Evolutionary conservation across 2,329 filamentous ascomycete genomes (phyloP).

Genomic region (Ampelomyces quisqualis): DNA sequence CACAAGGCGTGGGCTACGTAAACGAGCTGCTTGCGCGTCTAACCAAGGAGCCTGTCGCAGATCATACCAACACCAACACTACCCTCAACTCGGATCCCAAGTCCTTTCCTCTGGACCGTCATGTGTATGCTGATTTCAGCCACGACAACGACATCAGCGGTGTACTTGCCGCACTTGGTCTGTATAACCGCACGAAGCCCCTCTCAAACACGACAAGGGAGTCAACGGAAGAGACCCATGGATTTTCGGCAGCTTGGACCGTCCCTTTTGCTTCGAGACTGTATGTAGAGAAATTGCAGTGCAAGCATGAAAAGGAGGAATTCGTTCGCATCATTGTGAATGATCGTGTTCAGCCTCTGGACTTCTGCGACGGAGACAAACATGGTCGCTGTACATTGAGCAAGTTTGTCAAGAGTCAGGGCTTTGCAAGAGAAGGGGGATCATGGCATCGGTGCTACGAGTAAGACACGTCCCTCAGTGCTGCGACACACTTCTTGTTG

Average conservation of each 20-base stretch:
- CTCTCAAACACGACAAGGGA: constrained; percentile 50
- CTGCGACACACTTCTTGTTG: no score
- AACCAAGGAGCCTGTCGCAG: constrained; percentile 66
- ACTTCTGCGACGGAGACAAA: constrained; percentile 68
- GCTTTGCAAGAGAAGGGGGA: constrained; percentile 71
- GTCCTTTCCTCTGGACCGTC: constrained; percentile 70
- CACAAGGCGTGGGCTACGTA: constrained; percentile 82
- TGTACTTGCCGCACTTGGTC: constrained; percentile 72
- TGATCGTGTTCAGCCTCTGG: constrained; percentile 73
- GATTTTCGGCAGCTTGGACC: constrained; percentile 74
- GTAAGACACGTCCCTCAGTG: constrained; percentile 7
- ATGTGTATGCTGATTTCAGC: constrained; percentile 83
- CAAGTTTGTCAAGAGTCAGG: constrained; percentile 72
- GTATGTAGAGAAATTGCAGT: constrained; percentile 86
- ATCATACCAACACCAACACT: constrained; percentile 73
- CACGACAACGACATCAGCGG: constrained; percentile 87
- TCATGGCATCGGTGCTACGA: constrained; percentile 66
- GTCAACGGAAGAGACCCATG: constrained; percentile 57
- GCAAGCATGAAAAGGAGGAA: constrained; percentile 62
- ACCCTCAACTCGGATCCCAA: constrained; percentile 67
- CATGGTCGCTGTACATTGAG: constrained; percentile 69
- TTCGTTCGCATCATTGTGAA: constrained; percentile 80
- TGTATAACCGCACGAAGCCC: constrained; percentile 67
- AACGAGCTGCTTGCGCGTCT: constrained; percentile 86
- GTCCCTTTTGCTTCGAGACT: constrained; percentile 80